Evolutionary conservation across 1,139 yeast species (phyloP).

Genomic region (Diutina scorzettiae): DNA sequence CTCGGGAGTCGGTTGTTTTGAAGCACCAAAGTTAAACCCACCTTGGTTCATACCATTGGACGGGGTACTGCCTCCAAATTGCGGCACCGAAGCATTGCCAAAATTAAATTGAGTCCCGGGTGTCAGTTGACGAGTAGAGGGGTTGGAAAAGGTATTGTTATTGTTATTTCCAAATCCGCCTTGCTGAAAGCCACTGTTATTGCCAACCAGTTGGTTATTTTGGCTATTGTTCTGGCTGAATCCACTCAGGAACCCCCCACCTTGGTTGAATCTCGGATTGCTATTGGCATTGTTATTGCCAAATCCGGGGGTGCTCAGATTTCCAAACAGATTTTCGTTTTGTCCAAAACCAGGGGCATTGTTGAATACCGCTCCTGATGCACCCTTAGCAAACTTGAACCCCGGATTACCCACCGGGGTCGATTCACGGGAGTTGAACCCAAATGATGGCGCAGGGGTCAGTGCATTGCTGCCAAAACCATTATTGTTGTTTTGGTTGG

Average conservation of each 20-base stretch:
- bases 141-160: background rate
- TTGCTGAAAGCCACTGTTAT: background rate
- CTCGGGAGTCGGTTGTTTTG: background rate
- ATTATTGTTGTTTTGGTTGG: background rate
- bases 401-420: slow-evolving; percentile 2
- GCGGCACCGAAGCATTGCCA: background rate
- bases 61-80: background rate
- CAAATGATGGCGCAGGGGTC: background rate
- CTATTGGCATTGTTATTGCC: background rate
- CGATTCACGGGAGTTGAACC: background rate
- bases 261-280: background rate
- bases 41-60: background rate
- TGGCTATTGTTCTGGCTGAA: background rate
- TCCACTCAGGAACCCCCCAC: background rate
- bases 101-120: background rate
- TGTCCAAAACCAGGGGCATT: background rate
- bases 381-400: slow-evolving; percentile 4
- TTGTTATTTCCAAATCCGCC: background rate
- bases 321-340: background rate
- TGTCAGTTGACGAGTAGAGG: background rate
- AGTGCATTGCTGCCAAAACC: slow-evolving; percentile 4
- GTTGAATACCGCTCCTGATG: background rate
- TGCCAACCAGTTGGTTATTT: background rate
- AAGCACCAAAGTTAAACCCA: background rate
- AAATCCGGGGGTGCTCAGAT: background rate